Evolutionary conservation across 305 asterid species (phyloP), one percentile per base, ranked within the genome.

Genomic region (Fraxinus velutina): DNA sequence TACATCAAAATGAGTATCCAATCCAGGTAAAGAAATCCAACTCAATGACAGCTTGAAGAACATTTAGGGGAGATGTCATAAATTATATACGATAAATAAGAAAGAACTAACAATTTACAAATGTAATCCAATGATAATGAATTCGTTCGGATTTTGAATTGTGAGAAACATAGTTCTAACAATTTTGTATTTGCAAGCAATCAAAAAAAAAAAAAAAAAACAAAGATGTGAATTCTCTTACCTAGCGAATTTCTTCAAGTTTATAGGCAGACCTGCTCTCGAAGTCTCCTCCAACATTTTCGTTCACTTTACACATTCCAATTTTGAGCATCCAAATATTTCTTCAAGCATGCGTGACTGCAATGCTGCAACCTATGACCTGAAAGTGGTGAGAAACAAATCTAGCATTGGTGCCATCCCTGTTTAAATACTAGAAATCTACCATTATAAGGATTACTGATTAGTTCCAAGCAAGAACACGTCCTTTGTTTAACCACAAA

Each of bases 221-320:
- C 1, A 34, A 34, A 21, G 76, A 73, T 29, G 44, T 29, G 2
- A 9, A 39, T 15, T 74, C 50, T 36, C 87, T 86, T 88, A 93
- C 99, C 99, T 97, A 95, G 87, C 96, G 96, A 79, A 93, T 93
- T 88, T 95, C 99, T 91, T 95, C 97, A 33, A 98, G 97, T 85
- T 93, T 92, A 81, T 68, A 95, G 70, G 91, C 83, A 44, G 94
- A 82, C 77, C 99, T 5, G 8, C 8, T 34, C 8, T 34, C 39
- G 6, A 5, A 34, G 8, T 34, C 39, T 34, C 39, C 39, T 34
- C 8, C 39, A 34, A 34, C 1, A 33, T 33, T 5, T 34, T 34
- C 8, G 1, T 34, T 34, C 39, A 34, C 39, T 34, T 34, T 34
- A 34, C 8, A 5, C 39, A 34, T 34, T 34, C 39, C 8, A 34